Percentiles rank a stretch among this genome's conserved stretches.
Conservation (phyloP, 2,329 filamentous ascomycete genomes). For the Verticillium dahliae region DNA sequence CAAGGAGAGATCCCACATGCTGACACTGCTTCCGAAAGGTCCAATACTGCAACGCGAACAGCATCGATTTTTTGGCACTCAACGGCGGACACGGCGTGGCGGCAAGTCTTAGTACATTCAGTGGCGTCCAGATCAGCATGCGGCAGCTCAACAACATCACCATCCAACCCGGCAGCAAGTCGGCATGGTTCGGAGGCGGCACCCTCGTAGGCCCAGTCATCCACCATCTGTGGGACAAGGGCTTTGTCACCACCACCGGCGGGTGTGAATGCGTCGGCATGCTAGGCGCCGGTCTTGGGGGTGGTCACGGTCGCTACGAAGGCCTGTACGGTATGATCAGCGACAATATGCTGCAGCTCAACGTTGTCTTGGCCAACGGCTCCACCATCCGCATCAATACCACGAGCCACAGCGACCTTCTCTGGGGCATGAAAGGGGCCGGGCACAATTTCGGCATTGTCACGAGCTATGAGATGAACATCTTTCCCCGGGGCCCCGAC, state of each 20-base stretch:
- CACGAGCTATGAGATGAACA: slow-evolving; percentile 17
- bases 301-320: neutral
- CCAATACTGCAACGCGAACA: too few species aligned
- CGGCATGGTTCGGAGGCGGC: too few species aligned
- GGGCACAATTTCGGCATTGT: slow-evolving; percentile 45
- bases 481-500: slow-evolving; percentile 16
- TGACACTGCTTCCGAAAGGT: neutral
- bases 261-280: neutral
- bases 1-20: neutral
- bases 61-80: too few species aligned
- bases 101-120: slow-evolving; percentile 1
- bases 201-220: too few species aligned
- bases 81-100: too few species aligned
- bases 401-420: slow-evolving; percentile 26
- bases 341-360: neutral
- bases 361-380: too few species aligned
- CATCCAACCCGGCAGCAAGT: too few species aligned
- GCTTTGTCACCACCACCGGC: neutral
- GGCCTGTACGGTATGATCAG: neutral
- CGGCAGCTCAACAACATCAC: too few species aligned
- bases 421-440: slow-evolving; percentile 43
- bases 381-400: slow-evolving; percentile 14
- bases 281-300: neutral
- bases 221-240: neutral
- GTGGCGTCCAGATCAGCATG: neutral